Base-by-base conservation (phyloP, 352 stramenopile species). In the Globisporangium irregulare region DNA sequence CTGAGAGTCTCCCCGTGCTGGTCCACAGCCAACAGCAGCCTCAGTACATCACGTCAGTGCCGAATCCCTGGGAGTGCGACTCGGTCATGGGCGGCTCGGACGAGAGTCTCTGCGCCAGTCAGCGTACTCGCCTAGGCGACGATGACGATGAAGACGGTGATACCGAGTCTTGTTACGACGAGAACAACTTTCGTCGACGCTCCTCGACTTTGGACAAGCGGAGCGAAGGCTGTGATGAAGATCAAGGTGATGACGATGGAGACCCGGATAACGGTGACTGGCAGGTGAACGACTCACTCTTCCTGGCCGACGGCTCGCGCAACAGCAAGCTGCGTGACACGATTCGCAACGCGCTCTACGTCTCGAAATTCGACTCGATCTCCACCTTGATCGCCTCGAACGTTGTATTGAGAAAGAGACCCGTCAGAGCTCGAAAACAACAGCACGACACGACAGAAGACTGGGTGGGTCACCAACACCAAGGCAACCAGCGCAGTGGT, bases 291-390 rank as follows among this genome's bases (percentile, higher is more conserved):
- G 74, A 90, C 60, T 77, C 87, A 8, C 78, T 97, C 24, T 97
- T 97, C 61, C 82, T 94, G 9, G 85, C 92, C 0, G 90, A 97
- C 62, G 92, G 92, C 27, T 88, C 84, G 46, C 89, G 82, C 61
- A 96, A 95, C 75, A 92, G 81, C 63, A 92, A 87, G 51, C 75
- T 97, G 27, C 80, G 92, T 10, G 87, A 96, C 63, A 95, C 85
- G 22, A 93, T 97, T 41, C 81, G 83, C 10, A 75, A 79, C 5
- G 86, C 88, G 2, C 76, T 97, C 4, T 83, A 90, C 34, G 79
- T 94, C 4, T 95, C 87, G 27, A 94, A 94, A 71, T 98, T 97
- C 67, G 92, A 98, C 74, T 97, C 90, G 1, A 84, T 97, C 24
- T 94, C 90, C 22, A 91, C 92, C 14, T 80, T 97, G 1, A 77